These are phyloP conservation scores for Thalassiosira livingstoniorum DNA, from an alignment of 352 stramenopile species.

Conservation along the genomic window DNA sequence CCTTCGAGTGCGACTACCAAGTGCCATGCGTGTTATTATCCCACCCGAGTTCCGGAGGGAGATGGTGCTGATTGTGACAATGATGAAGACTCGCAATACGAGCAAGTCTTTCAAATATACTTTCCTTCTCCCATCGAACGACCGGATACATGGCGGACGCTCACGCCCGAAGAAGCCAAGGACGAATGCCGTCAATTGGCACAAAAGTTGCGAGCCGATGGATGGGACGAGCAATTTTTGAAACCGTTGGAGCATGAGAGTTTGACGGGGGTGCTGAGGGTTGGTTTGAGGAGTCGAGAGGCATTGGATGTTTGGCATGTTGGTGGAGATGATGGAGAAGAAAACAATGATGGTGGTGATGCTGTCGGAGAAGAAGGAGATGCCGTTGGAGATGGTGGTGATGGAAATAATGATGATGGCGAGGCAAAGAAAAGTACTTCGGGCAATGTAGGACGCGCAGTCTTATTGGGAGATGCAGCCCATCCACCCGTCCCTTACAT, in stretches of 20 bases:
- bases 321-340: conserved; percentile 26
- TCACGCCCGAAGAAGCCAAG: conserved; percentile 50
- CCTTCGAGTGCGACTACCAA: conserved; percentile 59
- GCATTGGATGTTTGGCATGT: conserved; percentile 58
- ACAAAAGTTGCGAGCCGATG: conserved; percentile 55
- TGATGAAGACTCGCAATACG: conserved; percentile 14
- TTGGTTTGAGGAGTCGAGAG: conserved; percentile 45
- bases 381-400: no score
- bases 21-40: conserved; percentile 73
- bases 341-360: background rate
- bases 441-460: conserved; percentile 33
- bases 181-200: conserved; percentile 66
- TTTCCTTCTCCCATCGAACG: conserved; percentile 63
- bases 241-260: conserved; percentile 53
- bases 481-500: conserved; percentile 76
- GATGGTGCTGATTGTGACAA: background rate
- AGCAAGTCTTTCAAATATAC: conserved; percentile 81
- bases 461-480: conserved; percentile 72
- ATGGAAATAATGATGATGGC: no score
- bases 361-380: background rate
- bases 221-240: conserved; percentile 73
- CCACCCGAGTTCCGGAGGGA: conserved; percentile 27
- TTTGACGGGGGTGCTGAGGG: conserved; percentile 48
- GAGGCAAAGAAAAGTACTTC: background rate
- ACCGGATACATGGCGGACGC: conserved; percentile 62